Evolutionary conservation across 202 grass and related monocot genomes (phyloP).

Genomic region (Bolboschoenoplectus hybrid): DNA sequence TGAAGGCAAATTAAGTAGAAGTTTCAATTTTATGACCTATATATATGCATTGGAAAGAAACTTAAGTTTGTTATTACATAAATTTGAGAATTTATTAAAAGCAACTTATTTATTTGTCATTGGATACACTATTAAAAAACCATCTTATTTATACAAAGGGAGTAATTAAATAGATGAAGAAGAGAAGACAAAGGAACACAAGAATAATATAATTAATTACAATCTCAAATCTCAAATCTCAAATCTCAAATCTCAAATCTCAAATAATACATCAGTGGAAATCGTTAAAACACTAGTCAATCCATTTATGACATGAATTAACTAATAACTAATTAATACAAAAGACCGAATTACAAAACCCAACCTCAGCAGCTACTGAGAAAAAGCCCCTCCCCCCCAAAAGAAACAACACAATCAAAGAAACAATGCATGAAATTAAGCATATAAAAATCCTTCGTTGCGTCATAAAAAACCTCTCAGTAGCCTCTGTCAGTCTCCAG

Average conservation of each 20-base stretch:
- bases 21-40: too few species aligned
- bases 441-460: background rate
- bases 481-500: conserved; percentile 22
- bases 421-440: conserved; percentile 25
- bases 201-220: background rate
- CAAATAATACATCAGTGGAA: conserved; percentile 24
- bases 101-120: background rate
- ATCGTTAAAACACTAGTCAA: conserved; percentile 16
- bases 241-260: conserved; percentile 33
- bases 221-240: conserved; percentile 34
- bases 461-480: conserved; percentile 40
- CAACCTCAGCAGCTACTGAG: conserved; percentile 36
- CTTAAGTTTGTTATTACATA: background rate
- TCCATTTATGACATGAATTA: conserved; percentile 24
- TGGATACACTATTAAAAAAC: conserved; percentile 1
- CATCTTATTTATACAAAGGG: background rate
- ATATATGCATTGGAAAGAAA: too few species aligned
- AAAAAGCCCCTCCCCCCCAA: background rate
- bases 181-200: background rate
- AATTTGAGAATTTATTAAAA: background rate
- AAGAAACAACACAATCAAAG: conserved; percentile 35
- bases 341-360: conserved; percentile 35
- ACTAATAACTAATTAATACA: conserved; percentile 34
- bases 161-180: background rate
- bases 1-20: too few species aligned